Evolutionary conservation across 257 asterid species (phyloP), one percentile per base, ranked within the genome.

Genomic region (Cordia subcordata): DNA sequence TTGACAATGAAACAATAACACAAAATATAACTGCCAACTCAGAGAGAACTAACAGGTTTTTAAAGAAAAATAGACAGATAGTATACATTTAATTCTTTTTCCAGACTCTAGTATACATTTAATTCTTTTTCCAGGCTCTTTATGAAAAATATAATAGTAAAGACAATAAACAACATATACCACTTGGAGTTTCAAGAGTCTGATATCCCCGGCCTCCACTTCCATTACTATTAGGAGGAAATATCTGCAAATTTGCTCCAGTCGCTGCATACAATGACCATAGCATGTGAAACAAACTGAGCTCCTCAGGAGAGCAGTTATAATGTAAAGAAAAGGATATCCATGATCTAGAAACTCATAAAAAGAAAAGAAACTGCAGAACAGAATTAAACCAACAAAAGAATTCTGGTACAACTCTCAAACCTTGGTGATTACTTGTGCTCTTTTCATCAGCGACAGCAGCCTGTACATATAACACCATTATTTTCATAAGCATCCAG

Each of bases 191-290:
- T 54, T 73, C 84, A 53, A 83, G 70, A 44, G 89, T 81, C 74
- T 91, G 96, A 80, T 91, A 85, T 70, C 94, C 87, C 53, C 69
- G 83, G 69, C 78, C 76, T 55, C 64, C 66, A 68, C 68, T 70
- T 76, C 82, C 72, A 55, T 74, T 73, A 71, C 55, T 80, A 79
- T 67, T 82, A 62, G 94, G 95, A 40, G 95, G 95, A 74, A 91
- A 86, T 59, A 80, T 82, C 67, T 85, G 95, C 82, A 85, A 75
- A 73, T 83, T 91, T 69, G 88, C 92, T 64, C 85, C 84, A 65
- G 94, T 84, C 70, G 65, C 96, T 87, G 68, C 74, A 80, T 19
- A 67, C 42, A 38, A 52, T 21, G 27, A 11, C 10, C 0, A 44
- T n/a, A 37, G 58, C 39, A 66, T 23, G 22, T 35, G 17, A 53